Evolutionary conservation across 2,329 filamentous ascomycete species (phyloP).

Genomic region (Thermothelomyces thermophilus): DNA sequence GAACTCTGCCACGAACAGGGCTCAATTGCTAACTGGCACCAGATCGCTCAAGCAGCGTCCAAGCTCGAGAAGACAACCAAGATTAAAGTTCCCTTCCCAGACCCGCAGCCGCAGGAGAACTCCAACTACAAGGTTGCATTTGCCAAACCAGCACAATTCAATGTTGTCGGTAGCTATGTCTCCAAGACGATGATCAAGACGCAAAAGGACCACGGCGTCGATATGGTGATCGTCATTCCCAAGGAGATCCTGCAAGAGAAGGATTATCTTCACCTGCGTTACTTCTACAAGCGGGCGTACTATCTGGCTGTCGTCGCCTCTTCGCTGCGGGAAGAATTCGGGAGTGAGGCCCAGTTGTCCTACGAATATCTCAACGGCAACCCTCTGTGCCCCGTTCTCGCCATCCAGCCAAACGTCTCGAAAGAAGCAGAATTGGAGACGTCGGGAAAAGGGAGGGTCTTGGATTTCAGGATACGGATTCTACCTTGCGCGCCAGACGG

Average conservation of each 20-base stretch:
- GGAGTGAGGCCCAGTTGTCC: slow-evolving; percentile 47
- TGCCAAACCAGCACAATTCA: slow-evolving; percentile 67
- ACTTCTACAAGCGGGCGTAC: slow-evolving; percentile 91
- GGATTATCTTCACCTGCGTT: slow-evolving; percentile 86
- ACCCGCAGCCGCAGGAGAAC: slow-evolving; percentile 68
- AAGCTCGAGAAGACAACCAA: slow-evolving; percentile 61
- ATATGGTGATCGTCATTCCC: slow-evolving; percentile 86
- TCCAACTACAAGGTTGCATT: slow-evolving; percentile 78
- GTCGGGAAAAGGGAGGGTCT: slow-evolving; percentile 25
- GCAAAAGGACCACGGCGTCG: slow-evolving; percentile 55
- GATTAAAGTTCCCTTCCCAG: slow-evolving; percentile 74
- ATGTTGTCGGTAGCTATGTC: slow-evolving; percentile 83
- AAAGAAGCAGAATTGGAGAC: slow-evolving; percentile 22
- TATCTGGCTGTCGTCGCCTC: slow-evolving; percentile 78
- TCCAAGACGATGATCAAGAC: slow-evolving; percentile 65
- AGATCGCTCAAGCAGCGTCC: slow-evolving; percentile 63
- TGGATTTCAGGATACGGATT: slow-evolving; percentile 61
- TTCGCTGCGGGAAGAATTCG: slow-evolving; percentile 54
- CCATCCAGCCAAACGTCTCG: slow-evolving; percentile 35
- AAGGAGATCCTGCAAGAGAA: slow-evolving; percentile 78
- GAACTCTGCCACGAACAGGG: not conserved
- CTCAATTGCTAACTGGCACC: slow-evolving; percentile 4
- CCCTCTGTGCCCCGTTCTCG: slow-evolving; percentile 63
- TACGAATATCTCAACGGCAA: slow-evolving; percentile 69
- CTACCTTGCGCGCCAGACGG: slow-evolving; percentile 65